Conservation (phyloP, 345 rosid genomes). For the Bretschneidera sinensis region DNA sequence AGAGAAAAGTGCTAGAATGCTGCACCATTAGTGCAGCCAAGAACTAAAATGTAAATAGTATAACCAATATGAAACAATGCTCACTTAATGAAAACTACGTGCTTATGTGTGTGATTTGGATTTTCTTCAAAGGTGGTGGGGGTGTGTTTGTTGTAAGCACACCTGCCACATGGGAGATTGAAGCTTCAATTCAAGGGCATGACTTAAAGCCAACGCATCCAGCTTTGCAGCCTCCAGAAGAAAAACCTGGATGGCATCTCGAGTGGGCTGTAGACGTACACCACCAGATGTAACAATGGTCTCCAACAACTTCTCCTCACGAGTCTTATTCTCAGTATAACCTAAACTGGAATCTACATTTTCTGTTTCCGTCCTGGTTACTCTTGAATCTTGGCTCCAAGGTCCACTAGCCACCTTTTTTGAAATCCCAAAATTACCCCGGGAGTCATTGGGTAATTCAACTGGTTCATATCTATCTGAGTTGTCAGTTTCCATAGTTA, state of each 20-base stretch:
- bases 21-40: slow-evolving; percentile 7
- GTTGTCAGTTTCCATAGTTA: slow-evolving; percentile 63
- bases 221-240: slow-evolving; percentile 82
- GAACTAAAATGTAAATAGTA: not conserved
- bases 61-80: not conserved
- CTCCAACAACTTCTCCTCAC: slow-evolving; percentile 85
- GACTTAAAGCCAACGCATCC: slow-evolving; percentile 67
- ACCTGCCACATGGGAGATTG: slow-evolving; percentile 94
- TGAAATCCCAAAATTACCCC: slow-evolving; percentile 39
- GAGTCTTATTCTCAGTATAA: slow-evolving; percentile 55
- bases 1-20: not conserved
- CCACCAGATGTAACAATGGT: slow-evolving; percentile 92
- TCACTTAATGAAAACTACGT: not conserved
- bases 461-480: slow-evolving; percentile 72
- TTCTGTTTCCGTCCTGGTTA: slow-evolving; percentile 24
- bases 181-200: slow-evolving; percentile 83
- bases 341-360: slow-evolving; percentile 50
- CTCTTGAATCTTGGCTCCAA: slow-evolving; percentile 56
- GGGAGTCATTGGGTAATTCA: slow-evolving; percentile 44
- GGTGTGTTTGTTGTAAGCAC: slow-evolving; percentile 17
- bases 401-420: slow-evolving; percentile 45
- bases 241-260: slow-evolving; percentile 83
- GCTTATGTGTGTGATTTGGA: not conserved
- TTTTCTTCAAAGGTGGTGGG: slow-evolving; percentile 4
- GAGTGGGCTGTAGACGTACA: slow-evolving; percentile 92